These are phyloP conservation scores for Cladosporium colombiae DNA, from an alignment of 2,329 filamentous ascomycete genomes.

Conservation along the genomic window DNA sequence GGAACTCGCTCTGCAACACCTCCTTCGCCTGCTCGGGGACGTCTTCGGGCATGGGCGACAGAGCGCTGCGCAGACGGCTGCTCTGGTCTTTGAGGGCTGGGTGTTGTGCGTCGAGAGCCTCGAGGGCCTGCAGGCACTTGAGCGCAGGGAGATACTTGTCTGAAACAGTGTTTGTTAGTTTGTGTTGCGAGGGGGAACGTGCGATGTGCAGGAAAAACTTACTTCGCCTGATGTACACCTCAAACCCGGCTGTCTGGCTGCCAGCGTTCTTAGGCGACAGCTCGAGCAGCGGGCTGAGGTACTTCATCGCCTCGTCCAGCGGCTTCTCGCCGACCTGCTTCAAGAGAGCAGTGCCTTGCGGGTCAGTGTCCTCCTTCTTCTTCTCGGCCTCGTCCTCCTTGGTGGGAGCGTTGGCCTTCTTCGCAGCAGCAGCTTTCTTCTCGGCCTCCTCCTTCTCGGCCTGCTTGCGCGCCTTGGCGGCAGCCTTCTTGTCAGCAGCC, in stretches of 20 bases:
- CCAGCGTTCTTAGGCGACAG: conserved; percentile 78
- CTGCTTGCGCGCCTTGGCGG: conserved; percentile 70
- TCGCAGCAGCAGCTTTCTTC: conserved; percentile 57
- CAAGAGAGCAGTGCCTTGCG: conserved; percentile 71
- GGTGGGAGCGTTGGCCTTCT: conserved; percentile 54
- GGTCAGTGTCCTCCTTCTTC: conserved; percentile 91
- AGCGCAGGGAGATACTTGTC: conserved; percentile 87
- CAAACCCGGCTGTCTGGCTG: conserved; percentile 82
- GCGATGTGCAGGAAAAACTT: conserved; percentile 44
- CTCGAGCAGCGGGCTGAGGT: conserved; percentile 77
- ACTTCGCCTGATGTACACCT: conserved; percentile 85
- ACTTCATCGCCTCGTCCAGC: conserved; percentile 83
- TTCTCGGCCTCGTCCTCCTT: conserved; percentile 63
- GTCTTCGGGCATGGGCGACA: conserved; percentile 15
- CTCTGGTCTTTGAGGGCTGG: conserved; percentile 17
- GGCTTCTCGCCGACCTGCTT: conserved; percentile 70
- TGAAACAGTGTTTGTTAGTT: conserved; percentile 25
- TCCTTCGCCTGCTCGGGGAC: conserved; percentile 14
- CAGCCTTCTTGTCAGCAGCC: conserved; percentile 78
- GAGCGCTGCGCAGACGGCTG: conserved; percentile 9
- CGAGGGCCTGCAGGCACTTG: conserved; percentile 76
- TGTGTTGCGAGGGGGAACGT: not conserved
- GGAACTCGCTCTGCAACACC: conserved; percentile 17
- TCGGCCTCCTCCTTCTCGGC: conserved; percentile 81
- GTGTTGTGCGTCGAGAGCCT: conserved; percentile 60